Evolutionary conservation across 768 basidiomycete species (phyloP).

Genomic region (Hysterangium stoloniferum): DNA sequence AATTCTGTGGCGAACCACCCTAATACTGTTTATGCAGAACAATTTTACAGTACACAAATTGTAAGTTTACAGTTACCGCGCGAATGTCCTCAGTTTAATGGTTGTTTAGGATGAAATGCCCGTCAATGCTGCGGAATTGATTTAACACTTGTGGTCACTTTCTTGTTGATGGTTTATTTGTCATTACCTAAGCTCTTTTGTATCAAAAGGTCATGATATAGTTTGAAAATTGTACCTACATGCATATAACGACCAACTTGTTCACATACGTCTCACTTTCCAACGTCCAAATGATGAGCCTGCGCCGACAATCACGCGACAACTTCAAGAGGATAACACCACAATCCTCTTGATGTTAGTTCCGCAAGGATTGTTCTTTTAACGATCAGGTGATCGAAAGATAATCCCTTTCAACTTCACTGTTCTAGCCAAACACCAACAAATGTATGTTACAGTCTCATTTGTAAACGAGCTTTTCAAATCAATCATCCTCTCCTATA

Average conservation of each 20-base stretch:
- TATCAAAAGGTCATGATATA: conserved; percentile 2
- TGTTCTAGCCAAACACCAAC: not conserved
- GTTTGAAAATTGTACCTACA: too few relatives aligned
- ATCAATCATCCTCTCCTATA: conserved; percentile 56
- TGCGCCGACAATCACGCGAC: too few relatives aligned
- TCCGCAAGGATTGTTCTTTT: too few relatives aligned
- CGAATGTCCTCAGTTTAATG: conserved; percentile 17
- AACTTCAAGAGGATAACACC: too few relatives aligned
- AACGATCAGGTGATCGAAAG: too few relatives aligned
- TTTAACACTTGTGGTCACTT: conserved; percentile 37
- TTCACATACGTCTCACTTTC: too few relatives aligned
- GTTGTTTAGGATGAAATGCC: conserved; percentile 89
- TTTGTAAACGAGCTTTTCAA: too few relatives aligned
- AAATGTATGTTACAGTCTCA: too few relatives aligned
- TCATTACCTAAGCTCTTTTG: not conserved
- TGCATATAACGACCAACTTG: too few relatives aligned
- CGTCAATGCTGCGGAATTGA: conserved; percentile 94
- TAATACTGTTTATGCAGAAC: conserved; percentile 44
- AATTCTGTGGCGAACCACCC: not conserved
- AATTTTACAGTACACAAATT: conserved; percentile 95
- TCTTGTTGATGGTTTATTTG: not conserved
- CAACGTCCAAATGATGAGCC: too few relatives aligned
- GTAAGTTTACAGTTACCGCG: conserved; percentile 34
- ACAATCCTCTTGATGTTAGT: too few relatives aligned
- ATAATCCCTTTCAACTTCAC: too few relatives aligned